These are phyloP conservation scores for Tolypocladium tropicale DNA, from an alignment of 2,329 filamentous ascomycete genomes.

Conservation along the genomic window DNA sequence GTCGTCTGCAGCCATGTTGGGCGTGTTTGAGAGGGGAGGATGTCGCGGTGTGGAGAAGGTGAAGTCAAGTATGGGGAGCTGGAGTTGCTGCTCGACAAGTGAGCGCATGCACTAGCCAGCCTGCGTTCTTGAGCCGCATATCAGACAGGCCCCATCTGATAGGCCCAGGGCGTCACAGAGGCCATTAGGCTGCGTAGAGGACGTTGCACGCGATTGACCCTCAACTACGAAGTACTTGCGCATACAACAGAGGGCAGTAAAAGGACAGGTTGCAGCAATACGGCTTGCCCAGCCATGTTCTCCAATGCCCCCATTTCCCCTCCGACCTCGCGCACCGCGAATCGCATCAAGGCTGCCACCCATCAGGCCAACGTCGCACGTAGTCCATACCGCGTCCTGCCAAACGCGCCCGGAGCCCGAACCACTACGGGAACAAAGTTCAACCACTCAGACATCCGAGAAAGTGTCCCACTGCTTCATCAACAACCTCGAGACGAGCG, in stretches of 20 bases:
- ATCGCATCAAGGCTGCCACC: not conserved
- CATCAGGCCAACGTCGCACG: not conserved
- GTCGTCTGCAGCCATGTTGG: constrained; percentile 47
- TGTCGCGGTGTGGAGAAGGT: constrained; percentile 17
- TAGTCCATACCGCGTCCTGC: no score
- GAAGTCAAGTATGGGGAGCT: constrained; percentile 20
- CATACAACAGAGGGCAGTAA: not conserved
- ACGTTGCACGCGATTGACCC: not conserved
- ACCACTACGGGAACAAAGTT: not conserved
- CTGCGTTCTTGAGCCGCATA: constrained; percentile 19
- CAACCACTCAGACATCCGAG: not conserved
- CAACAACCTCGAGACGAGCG: not conserved
- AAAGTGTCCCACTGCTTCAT: no score
- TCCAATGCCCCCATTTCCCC: not conserved
- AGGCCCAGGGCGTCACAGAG: constrained; percentile 10
- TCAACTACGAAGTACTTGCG: not conserved
- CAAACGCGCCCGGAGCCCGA: not conserved
- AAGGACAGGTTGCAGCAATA: not conserved
- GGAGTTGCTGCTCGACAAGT: constrained; percentile 18
- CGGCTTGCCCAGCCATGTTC: not conserved
- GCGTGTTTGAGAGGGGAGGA: constrained; percentile 9
- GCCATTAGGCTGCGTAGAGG: not conserved
- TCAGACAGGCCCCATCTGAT: constrained; percentile 19
- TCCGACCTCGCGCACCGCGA: not conserved
- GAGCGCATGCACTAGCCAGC: constrained; percentile 20